phyloP scores from a whole-genome alignment of 768 basidiomycete genomes.

The Tylopilus cervinicoccineus region DNA sequence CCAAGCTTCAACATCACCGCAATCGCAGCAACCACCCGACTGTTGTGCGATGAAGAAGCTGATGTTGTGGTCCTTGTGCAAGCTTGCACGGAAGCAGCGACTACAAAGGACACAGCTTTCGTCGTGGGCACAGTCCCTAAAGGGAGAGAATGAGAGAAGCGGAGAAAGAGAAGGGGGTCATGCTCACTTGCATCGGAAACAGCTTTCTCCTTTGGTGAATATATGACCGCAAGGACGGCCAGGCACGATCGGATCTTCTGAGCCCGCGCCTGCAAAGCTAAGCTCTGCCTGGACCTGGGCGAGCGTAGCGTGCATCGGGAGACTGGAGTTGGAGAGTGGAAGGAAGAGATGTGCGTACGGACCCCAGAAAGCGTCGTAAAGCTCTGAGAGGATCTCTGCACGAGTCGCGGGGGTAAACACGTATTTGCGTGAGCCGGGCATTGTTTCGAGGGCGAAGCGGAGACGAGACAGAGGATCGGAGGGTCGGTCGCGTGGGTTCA shows the following conservation, averaged over 20 bases:
- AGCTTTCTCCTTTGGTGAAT: slow-evolving; percentile 87
- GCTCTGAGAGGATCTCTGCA: slow-evolving; percentile 75
- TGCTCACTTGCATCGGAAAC: slow-evolving; percentile 90
- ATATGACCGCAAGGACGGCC: slow-evolving; percentile 80
- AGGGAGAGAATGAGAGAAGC: neutral
- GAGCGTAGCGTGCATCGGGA: slow-evolving; percentile 60
- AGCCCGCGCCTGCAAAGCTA: slow-evolving; percentile 55
- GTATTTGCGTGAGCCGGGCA: slow-evolving; percentile 78
- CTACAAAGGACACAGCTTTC: slow-evolving; percentile 89
- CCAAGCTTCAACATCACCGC: slow-evolving; percentile 92
- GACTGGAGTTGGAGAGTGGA: slow-evolving; percentile 55
- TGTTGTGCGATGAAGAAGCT: slow-evolving; percentile 92
- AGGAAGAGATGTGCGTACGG: slow-evolving; percentile 69
- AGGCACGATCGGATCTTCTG: slow-evolving; percentile 55
- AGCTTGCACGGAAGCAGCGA: slow-evolving; percentile 84
- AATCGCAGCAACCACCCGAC: slow-evolving; percentile 92
- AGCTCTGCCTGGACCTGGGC: slow-evolving; percentile 65
- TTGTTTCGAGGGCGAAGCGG: slow-evolving; percentile 72
- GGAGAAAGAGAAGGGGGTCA: neutral
- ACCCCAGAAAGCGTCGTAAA: slow-evolving; percentile 83
- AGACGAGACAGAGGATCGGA: slow-evolving; percentile 69
- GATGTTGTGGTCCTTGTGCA: slow-evolving; percentile 85
- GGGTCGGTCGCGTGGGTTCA: slow-evolving; percentile 52
- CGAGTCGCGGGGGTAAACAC: slow-evolving; percentile 70
- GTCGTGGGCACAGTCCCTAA: slow-evolving; percentile 87